A percentile compares a stretch with the other conserved stretches of the same genome.
Evolutionary conservation across 1,284 basidiomycete species (phyloP).

Genomic region (Hemileia vastatrix): DNA sequence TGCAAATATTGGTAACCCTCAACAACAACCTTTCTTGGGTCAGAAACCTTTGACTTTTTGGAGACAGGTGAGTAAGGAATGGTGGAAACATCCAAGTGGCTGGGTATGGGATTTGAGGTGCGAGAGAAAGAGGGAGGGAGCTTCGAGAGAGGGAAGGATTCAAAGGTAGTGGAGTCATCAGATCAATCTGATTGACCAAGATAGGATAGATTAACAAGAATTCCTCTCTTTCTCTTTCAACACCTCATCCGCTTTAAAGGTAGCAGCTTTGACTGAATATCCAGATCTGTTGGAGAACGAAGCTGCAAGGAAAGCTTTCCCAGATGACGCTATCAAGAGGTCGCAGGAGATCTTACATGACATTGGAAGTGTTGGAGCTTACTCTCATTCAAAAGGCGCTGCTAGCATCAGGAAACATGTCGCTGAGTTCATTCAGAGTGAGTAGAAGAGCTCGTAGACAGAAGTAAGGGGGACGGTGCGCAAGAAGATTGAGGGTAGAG

Average conservation of each 20-base stretch:
- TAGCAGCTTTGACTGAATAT: constrained; percentile 40
- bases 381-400: constrained; percentile 40
- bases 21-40: constrained; percentile 39
- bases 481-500: neutral
- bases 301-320: constrained; percentile 33
- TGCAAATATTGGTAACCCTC: constrained; percentile 43
- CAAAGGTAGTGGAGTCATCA: neutral
- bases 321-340: constrained; percentile 34
- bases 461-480: neutral
- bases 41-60: constrained; percentile 43
- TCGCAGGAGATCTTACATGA: constrained; percentile 35
- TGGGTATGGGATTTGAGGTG: too few relatives aligned
- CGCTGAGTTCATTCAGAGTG: constrained; percentile 35
- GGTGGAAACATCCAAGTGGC: too few relatives aligned
- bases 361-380: constrained; percentile 40
- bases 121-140: too few relatives aligned
- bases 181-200: neutral
- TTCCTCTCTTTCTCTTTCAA: neutral
- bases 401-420: constrained; percentile 37
- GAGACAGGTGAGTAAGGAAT: constrained; percentile 38
- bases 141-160: neutral
- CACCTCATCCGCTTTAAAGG: constrained; percentile 7
- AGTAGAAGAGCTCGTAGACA: too few relatives aligned
- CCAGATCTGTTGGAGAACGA: constrained; percentile 35
- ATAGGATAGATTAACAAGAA: too few relatives aligned